These are phyloP conservation scores for Pseudogymnoascus sp. DNA, from an alignment of 2,329 filamentous ascomycete species.

Conservation along the genomic window DNA sequence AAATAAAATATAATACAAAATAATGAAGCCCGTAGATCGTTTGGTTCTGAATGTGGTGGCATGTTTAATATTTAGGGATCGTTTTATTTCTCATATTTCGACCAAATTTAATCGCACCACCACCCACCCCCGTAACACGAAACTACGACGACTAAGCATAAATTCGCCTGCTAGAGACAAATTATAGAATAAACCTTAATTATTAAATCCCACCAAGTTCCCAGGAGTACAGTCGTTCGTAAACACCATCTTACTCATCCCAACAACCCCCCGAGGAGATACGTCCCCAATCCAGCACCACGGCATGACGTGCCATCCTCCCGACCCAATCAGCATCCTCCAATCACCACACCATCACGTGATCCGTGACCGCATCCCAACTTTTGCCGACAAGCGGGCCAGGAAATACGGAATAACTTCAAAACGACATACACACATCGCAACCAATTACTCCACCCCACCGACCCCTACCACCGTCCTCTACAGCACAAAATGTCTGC, in stretches of 20 bases:
- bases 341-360: neutral
- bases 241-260: neutral
- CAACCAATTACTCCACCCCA: neutral
- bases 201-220: neutral
- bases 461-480: neutral
- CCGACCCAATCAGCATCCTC: neutral
- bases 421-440: neutral
- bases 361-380: conserved; percentile 3
- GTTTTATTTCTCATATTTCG: conserved; percentile 2
- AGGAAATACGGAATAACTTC: conserved; percentile 1
- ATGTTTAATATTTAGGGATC: neutral
- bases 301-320: neutral
- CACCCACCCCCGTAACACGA: neutral
- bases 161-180: neutral
- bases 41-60: neutral
- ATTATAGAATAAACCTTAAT: neutral
- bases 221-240: neutral
- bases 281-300: neutral
- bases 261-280: neutral
- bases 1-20: neutral
- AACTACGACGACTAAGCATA: neutral
- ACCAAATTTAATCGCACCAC: neutral
- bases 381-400: conserved; percentile 9
- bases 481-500: conserved; percentile 24
- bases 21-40: neutral